Evolutionary conservation across 2,329 filamentous ascomycete species (phyloP).

Genomic region (Fusarium setosum): DNA sequence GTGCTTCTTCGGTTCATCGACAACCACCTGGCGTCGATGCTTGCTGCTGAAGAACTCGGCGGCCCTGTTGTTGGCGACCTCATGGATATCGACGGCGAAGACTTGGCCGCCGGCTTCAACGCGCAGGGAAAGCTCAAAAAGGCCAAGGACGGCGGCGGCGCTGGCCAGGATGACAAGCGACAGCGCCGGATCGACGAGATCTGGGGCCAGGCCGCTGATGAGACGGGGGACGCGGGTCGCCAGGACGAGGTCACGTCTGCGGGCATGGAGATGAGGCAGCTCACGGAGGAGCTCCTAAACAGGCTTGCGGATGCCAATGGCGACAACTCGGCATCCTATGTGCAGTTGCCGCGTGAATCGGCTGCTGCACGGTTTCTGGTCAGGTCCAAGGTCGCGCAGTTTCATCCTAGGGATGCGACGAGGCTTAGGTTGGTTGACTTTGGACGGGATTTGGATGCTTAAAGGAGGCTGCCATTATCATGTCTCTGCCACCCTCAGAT

Average conservation of each 20-base stretch:
- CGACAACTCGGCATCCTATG: conserved; percentile 67
- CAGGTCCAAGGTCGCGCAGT: conserved; percentile 73
- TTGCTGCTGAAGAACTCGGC: conserved; percentile 85
- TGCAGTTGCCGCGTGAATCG: conserved; percentile 68
- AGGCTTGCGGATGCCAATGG: conserved; percentile 65
- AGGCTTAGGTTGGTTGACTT: conserved; percentile 71
- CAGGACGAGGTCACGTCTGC: conserved; percentile 63
- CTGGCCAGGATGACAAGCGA: conserved; percentile 58
- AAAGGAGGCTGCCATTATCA: conserved; percentile 15
- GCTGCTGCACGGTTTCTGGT: conserved; percentile 73
- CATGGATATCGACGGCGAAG: conserved; percentile 71
- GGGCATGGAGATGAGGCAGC: conserved; percentile 66
- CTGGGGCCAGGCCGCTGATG: conserved; percentile 57
- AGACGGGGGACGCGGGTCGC: conserved; percentile 36
- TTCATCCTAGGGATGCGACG: conserved; percentile 72
- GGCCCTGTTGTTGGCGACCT: conserved; percentile 84
- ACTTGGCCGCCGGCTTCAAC: conserved; percentile 69
- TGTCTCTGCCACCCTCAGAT: no score
- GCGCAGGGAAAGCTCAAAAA: conserved; percentile 68
- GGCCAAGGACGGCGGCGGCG: conserved; percentile 49
- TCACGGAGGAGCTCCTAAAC: conserved; percentile 72
- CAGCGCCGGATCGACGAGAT: conserved; percentile 74
- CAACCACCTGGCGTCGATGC: conserved; percentile 75
- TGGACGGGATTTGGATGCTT: conserved; percentile 71
- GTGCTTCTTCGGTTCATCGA: conserved; percentile 78